Percentiles rank a stretch among this genome's conserved stretches.
Evolutionary conservation across 495 filamentous ascomycete species (phyloP).

Genomic region (Annulohypoxylon stygium): DNA sequence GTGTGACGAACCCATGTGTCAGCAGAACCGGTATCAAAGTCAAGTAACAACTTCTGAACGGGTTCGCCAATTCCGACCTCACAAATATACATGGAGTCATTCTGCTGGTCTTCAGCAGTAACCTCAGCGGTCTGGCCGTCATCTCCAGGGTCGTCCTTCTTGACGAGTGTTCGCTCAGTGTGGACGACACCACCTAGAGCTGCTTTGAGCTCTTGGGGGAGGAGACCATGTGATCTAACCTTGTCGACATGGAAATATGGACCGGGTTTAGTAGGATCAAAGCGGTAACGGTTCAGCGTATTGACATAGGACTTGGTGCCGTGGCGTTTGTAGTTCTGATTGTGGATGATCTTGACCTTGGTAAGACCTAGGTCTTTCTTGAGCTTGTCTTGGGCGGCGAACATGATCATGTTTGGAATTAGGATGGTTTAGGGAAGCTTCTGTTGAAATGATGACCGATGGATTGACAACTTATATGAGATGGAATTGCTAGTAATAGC

Average conservation of each 20-base stretch:
- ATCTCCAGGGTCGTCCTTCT: conserved; percentile 54
- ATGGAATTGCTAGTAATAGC: conserved; percentile 25
- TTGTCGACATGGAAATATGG: conserved; percentile 70
- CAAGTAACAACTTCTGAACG: conserved; percentile 72
- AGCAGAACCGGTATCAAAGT: conserved; percentile 83
- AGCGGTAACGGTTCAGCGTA: conserved; percentile 76
- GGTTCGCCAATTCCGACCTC: conserved; percentile 77
- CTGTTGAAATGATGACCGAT: conserved; percentile 15
- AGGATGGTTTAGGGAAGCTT: neutral
- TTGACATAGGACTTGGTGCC: conserved; percentile 81
- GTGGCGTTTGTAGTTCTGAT: conserved; percentile 72
- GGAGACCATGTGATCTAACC: conserved; percentile 52
- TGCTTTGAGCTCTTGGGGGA: conserved; percentile 45
- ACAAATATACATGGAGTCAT: conserved; percentile 78
- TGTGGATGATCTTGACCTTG: conserved; percentile 65
- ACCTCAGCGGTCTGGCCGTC: conserved; percentile 64
- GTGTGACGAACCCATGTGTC: conserved; percentile 77
- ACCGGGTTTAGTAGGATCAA: conserved; percentile 76
- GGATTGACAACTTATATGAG: neutral
- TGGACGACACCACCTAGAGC: conserved; percentile 63
- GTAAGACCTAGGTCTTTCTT: conserved; percentile 57
- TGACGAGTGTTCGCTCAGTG: conserved; percentile 63
- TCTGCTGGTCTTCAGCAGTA: conserved; percentile 78
- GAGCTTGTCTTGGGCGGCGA: conserved; percentile 51
- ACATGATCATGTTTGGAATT: conserved; percentile 50